Percentiles rank a stretch among this genome's conserved stretches.
Evolutionary conservation across 2,329 filamentous ascomycete species (phyloP).

Genomic region (Colletotrichum destructivum): DNA sequence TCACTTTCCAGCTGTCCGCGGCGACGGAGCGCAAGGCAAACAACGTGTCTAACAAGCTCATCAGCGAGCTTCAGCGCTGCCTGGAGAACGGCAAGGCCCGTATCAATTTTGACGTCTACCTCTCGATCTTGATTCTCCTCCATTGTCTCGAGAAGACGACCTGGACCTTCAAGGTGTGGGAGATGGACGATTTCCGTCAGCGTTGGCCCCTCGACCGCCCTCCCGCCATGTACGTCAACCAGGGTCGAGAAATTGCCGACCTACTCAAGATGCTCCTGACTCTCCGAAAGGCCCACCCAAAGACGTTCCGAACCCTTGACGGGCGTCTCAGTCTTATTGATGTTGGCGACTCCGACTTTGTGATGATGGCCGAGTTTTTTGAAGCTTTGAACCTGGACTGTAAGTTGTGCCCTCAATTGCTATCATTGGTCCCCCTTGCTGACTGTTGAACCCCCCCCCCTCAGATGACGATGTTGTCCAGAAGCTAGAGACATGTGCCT

Average conservation of each 20-base stretch:
- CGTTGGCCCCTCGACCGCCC: constrained; percentile 74
- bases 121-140: constrained; percentile 73
- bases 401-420: constrained; percentile 55
- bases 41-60: constrained; percentile 69
- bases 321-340: constrained; percentile 64
- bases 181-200: constrained; percentile 71
- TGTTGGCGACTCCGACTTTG: constrained; percentile 59
- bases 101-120: constrained; percentile 73
- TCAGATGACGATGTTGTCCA: constrained; percentile 48
- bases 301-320: constrained; percentile 62
- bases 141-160: constrained; percentile 79
- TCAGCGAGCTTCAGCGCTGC: constrained; percentile 73
- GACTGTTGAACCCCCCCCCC: neutral
- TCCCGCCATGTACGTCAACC: constrained; percentile 70
- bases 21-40: constrained; percentile 76
- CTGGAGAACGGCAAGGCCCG: constrained; percentile 74
- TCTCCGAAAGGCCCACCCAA: constrained; percentile 73
- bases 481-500: constrained; percentile 46
- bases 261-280: constrained; percentile 73
- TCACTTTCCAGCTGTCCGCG: constrained; percentile 76
- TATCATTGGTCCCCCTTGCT: neutral
- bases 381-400: constrained; percentile 70
- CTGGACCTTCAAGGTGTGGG: constrained; percentile 79
- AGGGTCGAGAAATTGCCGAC: constrained; percentile 72
- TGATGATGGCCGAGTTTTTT: constrained; percentile 65